phyloP scores from a whole-genome alignment of 2,329 filamentous ascomycete species.

The Botrytis tulipae region DNA sequence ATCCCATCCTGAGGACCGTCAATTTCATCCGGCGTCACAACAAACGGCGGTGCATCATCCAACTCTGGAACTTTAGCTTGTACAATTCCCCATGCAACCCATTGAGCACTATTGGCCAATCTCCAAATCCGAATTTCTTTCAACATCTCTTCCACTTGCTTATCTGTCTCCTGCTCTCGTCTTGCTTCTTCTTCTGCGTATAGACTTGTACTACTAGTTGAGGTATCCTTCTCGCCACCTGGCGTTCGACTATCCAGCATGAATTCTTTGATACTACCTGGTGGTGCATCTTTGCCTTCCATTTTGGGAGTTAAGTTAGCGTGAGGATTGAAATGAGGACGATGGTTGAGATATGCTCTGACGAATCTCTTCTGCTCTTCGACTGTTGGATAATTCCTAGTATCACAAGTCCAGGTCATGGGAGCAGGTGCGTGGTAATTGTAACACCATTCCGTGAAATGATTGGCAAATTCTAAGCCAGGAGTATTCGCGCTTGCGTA shows the following conservation, averaged over 20 bases:
- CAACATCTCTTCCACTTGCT: conserved; percentile 67
- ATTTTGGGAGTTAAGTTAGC: conserved; percentile 41
- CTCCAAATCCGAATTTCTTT: conserved; percentile 84
- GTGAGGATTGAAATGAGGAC: conserved; percentile 60
- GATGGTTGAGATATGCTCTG: conserved; percentile 81
- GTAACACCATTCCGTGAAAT: conserved; percentile 98
- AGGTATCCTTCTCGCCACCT: neutral
- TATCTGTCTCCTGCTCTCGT: conserved; percentile 63
- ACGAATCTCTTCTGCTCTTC: conserved; percentile 86
- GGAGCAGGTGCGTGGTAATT: conserved; percentile 79
- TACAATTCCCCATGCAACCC: conserved; percentile 95
- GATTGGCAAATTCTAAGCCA: conserved; percentile 92
- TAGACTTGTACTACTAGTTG: conserved; percentile 44
- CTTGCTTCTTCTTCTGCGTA: conserved; percentile 56
- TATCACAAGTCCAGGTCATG: conserved; percentile 65
- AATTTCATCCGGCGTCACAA: neutral
- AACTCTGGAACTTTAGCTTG: conserved; percentile 84
- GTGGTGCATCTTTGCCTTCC: conserved; percentile 31
- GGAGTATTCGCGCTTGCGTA: conserved; percentile 87
- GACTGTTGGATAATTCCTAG: conserved; percentile 67
- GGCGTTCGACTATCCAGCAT: conserved; percentile 75
- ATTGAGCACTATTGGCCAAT: conserved; percentile 80
- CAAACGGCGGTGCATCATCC: conserved; percentile 21
- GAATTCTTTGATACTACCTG: conserved; percentile 49
- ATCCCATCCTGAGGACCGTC: conserved; percentile 15